Conservation (phyloP, 2,329 filamentous ascomycete species). For the Lomentospora prolificans region DNA sequence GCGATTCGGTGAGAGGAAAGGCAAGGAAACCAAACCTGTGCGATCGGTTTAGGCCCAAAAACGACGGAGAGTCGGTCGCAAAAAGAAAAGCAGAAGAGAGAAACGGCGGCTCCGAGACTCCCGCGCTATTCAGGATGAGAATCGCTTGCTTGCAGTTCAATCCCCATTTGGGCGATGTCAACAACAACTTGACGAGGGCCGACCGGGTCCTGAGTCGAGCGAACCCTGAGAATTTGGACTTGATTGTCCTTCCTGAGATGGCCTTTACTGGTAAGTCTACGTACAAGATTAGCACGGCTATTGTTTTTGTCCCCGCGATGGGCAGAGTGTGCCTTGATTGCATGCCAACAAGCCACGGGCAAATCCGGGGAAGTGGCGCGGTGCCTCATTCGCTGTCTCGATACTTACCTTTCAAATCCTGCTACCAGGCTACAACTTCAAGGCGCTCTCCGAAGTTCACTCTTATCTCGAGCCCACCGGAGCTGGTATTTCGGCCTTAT, state of each 20-base stretch:
- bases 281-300: not conserved
- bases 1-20: too few relatives aligned
- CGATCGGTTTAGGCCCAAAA: too few relatives aligned
- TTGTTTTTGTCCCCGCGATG: not conserved
- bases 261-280: slow-evolving; percentile 55
- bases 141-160: slow-evolving; percentile 65
- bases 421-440: slow-evolving; percentile 63
- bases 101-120: not conserved
- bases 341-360: too few relatives aligned
- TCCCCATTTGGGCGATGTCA: slow-evolving; percentile 57
- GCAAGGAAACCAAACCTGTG: too few relatives aligned
- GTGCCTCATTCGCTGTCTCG: not conserved
- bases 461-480: slow-evolving; percentile 59
- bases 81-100: not conserved
- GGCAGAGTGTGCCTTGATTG: not conserved
- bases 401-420: not conserved
- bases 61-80: not conserved
- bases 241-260: slow-evolving; percentile 67
- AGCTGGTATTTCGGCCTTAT: slow-evolving; percentile 57
- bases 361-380: not conserved
- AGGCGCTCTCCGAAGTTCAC: slow-evolving; percentile 54
- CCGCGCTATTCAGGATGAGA: slow-evolving; percentile 39
- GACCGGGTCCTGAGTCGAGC: slow-evolving; percentile 50
- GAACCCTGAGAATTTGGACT: slow-evolving; percentile 46
- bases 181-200: slow-evolving; percentile 61